Percentiles rank a stretch among this genome's conserved stretches.
Evolutionary conservation across 257 asterid genomes (phyloP).

Genomic region (Rubia yunnanensis): DNA sequence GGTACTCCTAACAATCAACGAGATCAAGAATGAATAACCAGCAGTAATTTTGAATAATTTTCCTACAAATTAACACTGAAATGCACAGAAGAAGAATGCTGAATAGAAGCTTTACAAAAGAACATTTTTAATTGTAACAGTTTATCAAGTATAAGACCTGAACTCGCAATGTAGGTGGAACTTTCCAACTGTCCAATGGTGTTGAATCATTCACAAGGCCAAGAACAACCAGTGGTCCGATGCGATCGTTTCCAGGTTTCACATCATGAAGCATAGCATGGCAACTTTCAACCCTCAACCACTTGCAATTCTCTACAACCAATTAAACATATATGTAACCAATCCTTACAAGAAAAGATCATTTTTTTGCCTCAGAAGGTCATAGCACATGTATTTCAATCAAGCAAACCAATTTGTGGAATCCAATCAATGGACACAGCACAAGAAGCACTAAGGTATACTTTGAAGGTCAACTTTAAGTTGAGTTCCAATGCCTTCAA

Average conservation of each 20-base stretch:
- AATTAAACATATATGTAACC: constrained; percentile 15
- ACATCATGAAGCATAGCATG: constrained; percentile 45
- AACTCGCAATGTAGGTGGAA: constrained; percentile 49
- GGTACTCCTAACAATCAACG: constrained; percentile 60
- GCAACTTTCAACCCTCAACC: constrained; percentile 59
- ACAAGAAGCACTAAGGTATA: not conserved
- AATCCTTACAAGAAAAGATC: not conserved
- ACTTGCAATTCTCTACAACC: constrained; percentile 52
- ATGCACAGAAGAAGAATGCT: not conserved
- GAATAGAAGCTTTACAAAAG: not conserved
- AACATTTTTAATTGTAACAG: not conserved
- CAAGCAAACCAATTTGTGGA: not conserved
- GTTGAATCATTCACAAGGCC: constrained; percentile 52
- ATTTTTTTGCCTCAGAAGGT: not conserved
- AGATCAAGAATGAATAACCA: constrained; percentile 1
- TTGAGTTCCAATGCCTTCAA: not conserved
- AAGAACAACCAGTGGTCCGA: constrained; percentile 60
- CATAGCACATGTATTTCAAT: not conserved
- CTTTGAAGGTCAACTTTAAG: not conserved
- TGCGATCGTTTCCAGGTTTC: constrained; percentile 55
- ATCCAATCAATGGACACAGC: not conserved
- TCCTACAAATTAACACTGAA: not conserved
- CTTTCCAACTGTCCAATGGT: constrained; percentile 28
- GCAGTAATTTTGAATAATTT: not conserved
- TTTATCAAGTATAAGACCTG: constrained; percentile 36